phyloP scores from a whole-genome alignment of 257 asterid species.

The Forsythia suspensa region DNA sequence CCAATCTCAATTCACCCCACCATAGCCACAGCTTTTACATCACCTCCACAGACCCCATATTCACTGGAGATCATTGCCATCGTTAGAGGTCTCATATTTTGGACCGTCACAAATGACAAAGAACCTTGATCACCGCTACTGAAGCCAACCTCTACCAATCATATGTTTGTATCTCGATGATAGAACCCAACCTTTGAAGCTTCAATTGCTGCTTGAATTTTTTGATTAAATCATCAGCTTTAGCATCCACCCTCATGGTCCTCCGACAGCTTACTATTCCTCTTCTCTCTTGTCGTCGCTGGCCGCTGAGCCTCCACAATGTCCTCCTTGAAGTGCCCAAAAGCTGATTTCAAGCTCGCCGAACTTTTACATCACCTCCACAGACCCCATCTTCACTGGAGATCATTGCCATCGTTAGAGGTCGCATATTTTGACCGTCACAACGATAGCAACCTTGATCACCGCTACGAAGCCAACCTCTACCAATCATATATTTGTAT shows the following conservation, averaged over 20 bases:
- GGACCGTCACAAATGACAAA: no score
- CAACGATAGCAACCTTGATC: no score
- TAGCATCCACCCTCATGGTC: slow-evolving; percentile 72
- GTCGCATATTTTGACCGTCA: background rate
- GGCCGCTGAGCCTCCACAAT: slow-evolving; percentile 73
- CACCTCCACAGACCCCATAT: no score
- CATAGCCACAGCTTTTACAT: no score
- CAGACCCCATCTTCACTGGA: no score
- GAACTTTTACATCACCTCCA: no score
- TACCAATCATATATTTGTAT: slow-evolving; percentile 67
- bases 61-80: no score
- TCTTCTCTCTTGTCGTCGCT: slow-evolving; percentile 50
- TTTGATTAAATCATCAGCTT: no score
- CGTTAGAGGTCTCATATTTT: no score
- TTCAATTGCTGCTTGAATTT: slow-evolving; percentile 76
- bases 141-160: slow-evolving; percentile 38
- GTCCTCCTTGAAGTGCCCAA: slow-evolving; percentile 45
- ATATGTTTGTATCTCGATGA: slow-evolving; percentile 67
- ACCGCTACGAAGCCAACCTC: background rate
- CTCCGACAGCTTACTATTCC: slow-evolving; percentile 28
- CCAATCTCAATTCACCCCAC: no score
- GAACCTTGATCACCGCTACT: no score
- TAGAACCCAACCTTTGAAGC: slow-evolving; percentile 77
- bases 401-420: no score
- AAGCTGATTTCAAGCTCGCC: slow-evolving; percentile 28